Evolutionary conservation across 2,329 filamentous ascomycete genomes (phyloP).

Genomic region (Xylariales sp.): DNA sequence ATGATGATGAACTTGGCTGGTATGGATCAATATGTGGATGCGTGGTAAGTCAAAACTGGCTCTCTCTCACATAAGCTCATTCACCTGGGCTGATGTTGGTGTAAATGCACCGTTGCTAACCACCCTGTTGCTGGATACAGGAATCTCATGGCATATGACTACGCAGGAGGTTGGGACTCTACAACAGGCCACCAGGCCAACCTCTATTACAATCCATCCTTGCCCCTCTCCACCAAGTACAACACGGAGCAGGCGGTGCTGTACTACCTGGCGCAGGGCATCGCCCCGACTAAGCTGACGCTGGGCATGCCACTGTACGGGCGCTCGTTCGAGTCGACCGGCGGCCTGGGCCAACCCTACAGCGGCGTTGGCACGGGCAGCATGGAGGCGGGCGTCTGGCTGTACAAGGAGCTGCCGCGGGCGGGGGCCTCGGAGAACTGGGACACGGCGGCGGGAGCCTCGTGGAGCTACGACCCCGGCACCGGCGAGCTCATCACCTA

Average conservation of each 20-base stretch:
- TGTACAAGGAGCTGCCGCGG: constrained; percentile 68
- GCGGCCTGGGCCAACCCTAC: constrained; percentile 61
- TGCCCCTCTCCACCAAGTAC: constrained; percentile 60
- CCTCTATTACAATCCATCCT: constrained; percentile 48
- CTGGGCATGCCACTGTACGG: constrained; percentile 78
- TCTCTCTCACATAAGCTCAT: too few relatives aligned
- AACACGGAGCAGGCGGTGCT: constrained; percentile 62
- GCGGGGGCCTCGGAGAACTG: constrained; percentile 51
- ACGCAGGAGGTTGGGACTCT: constrained; percentile 63
- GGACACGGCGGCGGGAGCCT: constrained; percentile 56
- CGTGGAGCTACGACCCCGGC: constrained; percentile 64
- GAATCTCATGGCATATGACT: constrained; percentile 66
- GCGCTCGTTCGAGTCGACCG: constrained; percentile 66
- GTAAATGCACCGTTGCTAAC: too few relatives aligned
- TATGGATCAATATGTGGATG: constrained; percentile 55
- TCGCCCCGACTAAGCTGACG: constrained; percentile 62
- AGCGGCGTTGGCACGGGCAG: constrained; percentile 58
- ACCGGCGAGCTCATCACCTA: constrained; percentile 65
- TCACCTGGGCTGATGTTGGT: too few relatives aligned
- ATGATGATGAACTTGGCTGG: constrained; percentile 42
- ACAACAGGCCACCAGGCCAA: constrained; percentile 67
- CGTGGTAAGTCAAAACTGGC: constrained; percentile 42
- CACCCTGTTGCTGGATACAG: too few relatives aligned
- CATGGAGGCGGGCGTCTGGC: constrained; percentile 60
- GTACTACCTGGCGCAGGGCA: constrained; percentile 56